Evolutionary conservation across 129 eudicot species (phyloP), one percentile per base, ranked within the genome.

Genomic region (Centrapalus pauciflorus): DNA sequence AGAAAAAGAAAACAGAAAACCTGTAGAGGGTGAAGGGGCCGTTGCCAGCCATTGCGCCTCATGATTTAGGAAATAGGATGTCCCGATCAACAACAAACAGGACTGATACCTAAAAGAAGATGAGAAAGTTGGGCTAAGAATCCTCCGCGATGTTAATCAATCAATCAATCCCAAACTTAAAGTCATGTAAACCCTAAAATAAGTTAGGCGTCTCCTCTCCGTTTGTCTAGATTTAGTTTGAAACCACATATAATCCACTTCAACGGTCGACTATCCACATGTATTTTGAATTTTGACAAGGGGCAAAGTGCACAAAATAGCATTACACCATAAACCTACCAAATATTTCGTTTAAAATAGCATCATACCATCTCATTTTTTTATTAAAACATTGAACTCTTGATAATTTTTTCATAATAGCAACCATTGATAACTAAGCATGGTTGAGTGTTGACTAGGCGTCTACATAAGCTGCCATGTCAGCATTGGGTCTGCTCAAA

Each of bases 11-110:
- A 7, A 63, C 21, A 7, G 11, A 13, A 9, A 9, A 90, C 98
- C 96, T 92, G 98, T 34, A 92, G 79, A 52, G 96, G 92, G 62
- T 92, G 96, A 69, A 92, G 89, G 55, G 98, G 98, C 24, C 84
- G 95, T 69, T 92, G 91, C 98, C 96, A 92, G 25, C 98, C 96
- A 81, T 92, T 95, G 77, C 78, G 87, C 66, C 96, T 83, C 79
- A 79, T 72, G 64, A 69, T 43, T 23, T 62, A 35, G 60, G 16
- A n/a, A n/a, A 16, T 19, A 0, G 27, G 6, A 49, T 43, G 48
- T 65, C 29, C 11, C 23, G 10, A 9, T 13, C 1, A 45, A 28
- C 58, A 45, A n/a, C n/a, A 24, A 55, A 43, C 27, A 13, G 20
- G 9, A 38, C 28, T 64, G 16, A 46, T 14, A 56, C 19, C 55